Evolutionary conservation across 2,329 filamentous ascomycete genomes (phyloP).

Genomic region (Trichoderma atroviride): DNA sequence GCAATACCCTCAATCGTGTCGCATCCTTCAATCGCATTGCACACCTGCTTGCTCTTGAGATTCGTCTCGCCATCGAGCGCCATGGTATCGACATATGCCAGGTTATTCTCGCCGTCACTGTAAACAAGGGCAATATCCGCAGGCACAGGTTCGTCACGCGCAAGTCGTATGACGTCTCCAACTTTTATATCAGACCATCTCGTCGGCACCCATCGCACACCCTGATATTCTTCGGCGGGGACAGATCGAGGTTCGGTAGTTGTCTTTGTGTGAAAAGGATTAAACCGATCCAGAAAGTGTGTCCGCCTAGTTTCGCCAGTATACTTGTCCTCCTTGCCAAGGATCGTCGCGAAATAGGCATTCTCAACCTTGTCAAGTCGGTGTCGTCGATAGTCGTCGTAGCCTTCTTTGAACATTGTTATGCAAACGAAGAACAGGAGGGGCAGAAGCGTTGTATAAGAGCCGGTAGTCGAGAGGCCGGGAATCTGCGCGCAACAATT

Average conservation of each 20-base stretch:
- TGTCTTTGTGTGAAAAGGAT: conserved; percentile 40
- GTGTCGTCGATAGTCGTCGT: conserved; percentile 80
- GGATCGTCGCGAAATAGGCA: conserved; percentile 51
- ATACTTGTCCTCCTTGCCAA: conserved; percentile 45
- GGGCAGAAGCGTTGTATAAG: conserved; percentile 73
- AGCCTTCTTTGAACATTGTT: conserved; percentile 84
- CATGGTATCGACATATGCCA: conserved; percentile 86
- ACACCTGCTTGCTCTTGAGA: conserved; percentile 73
- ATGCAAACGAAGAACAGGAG: conserved; percentile 76
- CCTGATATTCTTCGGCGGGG: conserved; percentile 63
- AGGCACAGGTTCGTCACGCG: conserved; percentile 76
- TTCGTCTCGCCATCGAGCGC: conserved; percentile 82
- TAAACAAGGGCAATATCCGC: conserved; percentile 82
- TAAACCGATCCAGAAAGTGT: conserved; percentile 35
- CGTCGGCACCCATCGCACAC: conserved; percentile 54
- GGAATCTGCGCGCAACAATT: conserved; percentile 61
- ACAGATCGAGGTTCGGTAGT: conserved; percentile 35
- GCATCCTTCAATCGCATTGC: conserved; percentile 63
- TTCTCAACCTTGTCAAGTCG: conserved; percentile 83
- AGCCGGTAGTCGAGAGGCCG: conserved; percentile 74
- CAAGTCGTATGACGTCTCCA: conserved; percentile 53
- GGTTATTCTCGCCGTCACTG: conserved; percentile 72
- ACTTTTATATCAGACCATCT: conserved; percentile 53
- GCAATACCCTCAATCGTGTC: conserved; percentile 57
- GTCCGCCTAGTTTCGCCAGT: conserved; percentile 35